These are phyloP conservation scores for Diaporthe aspalathi DNA, from an alignment of 2,329 filamentous ascomycete genomes.

Conservation along the genomic window DNA sequence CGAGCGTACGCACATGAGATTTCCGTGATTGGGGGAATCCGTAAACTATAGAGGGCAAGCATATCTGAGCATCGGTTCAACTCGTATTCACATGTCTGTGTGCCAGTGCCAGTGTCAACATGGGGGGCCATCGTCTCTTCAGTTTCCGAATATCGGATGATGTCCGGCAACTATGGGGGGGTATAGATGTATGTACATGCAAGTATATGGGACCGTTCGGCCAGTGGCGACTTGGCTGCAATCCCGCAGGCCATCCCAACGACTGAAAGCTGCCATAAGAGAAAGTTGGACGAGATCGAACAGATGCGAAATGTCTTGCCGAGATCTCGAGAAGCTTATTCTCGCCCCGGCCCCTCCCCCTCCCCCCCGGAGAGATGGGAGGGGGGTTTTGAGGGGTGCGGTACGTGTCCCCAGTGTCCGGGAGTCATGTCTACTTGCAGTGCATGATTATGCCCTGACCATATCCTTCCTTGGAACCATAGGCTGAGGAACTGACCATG, in stretches of 20 bases:
- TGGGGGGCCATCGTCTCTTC: constrained; percentile 1
- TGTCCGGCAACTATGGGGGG: background rate
- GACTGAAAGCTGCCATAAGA: background rate
- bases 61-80: background rate
- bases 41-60: background rate
- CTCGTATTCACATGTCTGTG: background rate
- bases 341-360: background rate
- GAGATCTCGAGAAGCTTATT: constrained; percentile 24
- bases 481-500: background rate
- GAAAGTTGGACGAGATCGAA: constrained; percentile 19
- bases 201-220: constrained; percentile 21
- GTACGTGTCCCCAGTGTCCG: background rate
- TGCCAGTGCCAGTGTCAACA: constrained; percentile 17
- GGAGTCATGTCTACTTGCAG: constrained; percentile 25
- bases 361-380: background rate
- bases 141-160: constrained; percentile 8
- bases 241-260: constrained; percentile 3
- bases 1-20: background rate
- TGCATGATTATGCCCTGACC: constrained; percentile 21
- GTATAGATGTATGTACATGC: background rate
- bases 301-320: background rate
- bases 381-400: too few species aligned
- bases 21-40: background rate
- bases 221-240: constrained; percentile 1
- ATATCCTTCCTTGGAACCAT: constrained; percentile 2